Percentiles rank a stretch among this genome's conserved stretches.
Conservation (phyloP, 106 monocot genomes). For the Dioscorea zingiberensis region DNA sequence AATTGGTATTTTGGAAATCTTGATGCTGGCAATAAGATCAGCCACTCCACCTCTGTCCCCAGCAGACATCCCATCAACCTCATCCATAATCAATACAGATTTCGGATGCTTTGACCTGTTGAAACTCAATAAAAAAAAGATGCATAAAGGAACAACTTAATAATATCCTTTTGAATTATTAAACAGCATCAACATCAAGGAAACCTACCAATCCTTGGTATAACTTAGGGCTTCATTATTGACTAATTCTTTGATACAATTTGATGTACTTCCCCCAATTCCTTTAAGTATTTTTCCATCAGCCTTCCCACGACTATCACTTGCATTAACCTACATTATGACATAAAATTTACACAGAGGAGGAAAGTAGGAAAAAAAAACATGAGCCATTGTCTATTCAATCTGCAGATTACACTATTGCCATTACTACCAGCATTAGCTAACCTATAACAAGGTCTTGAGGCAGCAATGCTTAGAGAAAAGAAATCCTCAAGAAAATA, state of each 20-base stretch:
- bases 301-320: conserved; percentile 97
- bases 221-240: conserved; percentile 61
- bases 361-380: neutral
- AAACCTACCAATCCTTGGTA: conserved; percentile 57
- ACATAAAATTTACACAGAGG: neutral
- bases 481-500: neutral
- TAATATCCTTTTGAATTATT: neutral
- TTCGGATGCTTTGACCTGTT: conserved; percentile 69
- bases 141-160: neutral
- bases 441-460: no score
- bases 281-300: conserved; percentile 87
- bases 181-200: neutral
- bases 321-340: conserved; percentile 93
- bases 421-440: no score
- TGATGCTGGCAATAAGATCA: conserved; percentile 98
- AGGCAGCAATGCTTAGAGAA: no score
- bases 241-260: conserved; percentile 95
- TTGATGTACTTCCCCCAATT: conserved; percentile 76
- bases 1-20: conserved; percentile 88
- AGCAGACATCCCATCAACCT: conserved; percentile 99
- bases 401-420: no score
- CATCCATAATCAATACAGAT: conserved; percentile 94
- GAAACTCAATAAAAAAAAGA: neutral
- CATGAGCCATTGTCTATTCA: no score
- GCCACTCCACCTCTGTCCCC: conserved; percentile 98